Evolutionary conservation across 352 stramenopile species (phyloP).

Genomic region (Phytophthora idaei): DNA sequence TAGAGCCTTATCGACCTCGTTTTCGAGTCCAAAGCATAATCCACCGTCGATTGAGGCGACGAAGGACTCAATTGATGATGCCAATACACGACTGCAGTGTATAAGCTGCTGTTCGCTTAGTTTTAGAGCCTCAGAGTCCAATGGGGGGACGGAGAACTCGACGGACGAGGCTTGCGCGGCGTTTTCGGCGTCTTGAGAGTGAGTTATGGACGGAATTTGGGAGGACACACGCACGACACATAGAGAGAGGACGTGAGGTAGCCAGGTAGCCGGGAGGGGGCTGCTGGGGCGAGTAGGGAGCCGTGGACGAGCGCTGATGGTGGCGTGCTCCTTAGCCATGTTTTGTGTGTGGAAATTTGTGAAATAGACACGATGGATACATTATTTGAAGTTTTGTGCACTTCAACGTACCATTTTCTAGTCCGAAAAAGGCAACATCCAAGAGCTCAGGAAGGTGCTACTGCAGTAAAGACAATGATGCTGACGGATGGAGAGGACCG

Average conservation of each 20-base stretch:
- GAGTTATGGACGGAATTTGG: neutral
- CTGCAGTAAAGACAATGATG: conserved; percentile 4
- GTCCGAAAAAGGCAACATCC: conserved; percentile 14
- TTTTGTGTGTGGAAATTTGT: conserved; percentile 10
- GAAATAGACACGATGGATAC: conserved; percentile 15
- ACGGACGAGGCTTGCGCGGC: conserved; percentile 7
- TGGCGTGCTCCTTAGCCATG: conserved; percentile 4
- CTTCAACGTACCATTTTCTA: conserved; percentile 19
- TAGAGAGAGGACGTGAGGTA: conserved; percentile 14
- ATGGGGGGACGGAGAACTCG: conserved; percentile 21
- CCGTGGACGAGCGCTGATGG: neutral
- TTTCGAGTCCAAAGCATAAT: conserved; percentile 27
- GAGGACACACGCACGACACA: conserved; percentile 25
- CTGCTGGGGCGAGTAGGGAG: conserved; percentile 12
- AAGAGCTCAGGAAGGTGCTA: conserved; percentile 11
- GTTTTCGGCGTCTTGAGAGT: conserved; percentile 5
- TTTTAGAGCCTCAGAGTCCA: conserved; percentile 20
- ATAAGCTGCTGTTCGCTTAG: conserved; percentile 27
- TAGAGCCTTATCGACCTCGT: conserved; percentile 23
- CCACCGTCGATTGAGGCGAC: conserved; percentile 1
- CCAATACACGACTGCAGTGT: conserved; percentile 13
- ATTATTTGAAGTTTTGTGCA: conserved; percentile 14
- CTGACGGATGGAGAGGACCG: conserved; percentile 9
- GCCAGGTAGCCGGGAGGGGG: neutral
- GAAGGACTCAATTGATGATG: conserved; percentile 1